Conservation (phyloP, 495 filamentous ascomycete species). For the Neurospora cerealis region DNA sequence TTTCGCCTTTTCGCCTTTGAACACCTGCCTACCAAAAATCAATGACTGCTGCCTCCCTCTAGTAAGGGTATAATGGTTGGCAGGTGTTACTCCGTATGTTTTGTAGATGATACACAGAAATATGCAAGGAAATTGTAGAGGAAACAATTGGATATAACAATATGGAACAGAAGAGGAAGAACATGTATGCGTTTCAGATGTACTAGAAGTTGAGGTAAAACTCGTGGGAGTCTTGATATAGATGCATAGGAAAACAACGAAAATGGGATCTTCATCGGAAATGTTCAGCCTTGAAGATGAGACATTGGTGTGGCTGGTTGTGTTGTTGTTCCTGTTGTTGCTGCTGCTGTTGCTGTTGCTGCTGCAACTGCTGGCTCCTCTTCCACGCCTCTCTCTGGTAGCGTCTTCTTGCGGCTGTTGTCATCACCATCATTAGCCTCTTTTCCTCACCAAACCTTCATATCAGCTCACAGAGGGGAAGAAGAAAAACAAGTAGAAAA, state of each 20-base stretch:
- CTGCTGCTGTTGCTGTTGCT: neutral
- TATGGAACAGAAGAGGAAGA: neutral
- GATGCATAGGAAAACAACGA: neutral
- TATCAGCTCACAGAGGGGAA: too few species aligned
- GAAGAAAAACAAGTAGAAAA: neutral
- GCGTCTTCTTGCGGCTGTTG: neutral
- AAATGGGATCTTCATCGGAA: neutral
- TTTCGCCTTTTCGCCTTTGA: neutral
- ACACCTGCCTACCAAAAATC: neutral
- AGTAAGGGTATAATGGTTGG: neutral
- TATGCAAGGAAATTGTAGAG: neutral
- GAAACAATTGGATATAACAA: neutral
- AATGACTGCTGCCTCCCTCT: neutral
- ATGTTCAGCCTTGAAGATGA: neutral
- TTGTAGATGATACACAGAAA: neutral
- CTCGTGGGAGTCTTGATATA: neutral
- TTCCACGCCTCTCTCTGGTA: neutral
- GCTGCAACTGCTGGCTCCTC: neutral
- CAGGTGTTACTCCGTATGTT: neutral
- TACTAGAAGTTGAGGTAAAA: neutral
- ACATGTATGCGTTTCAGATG: neutral
- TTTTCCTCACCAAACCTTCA: neutral
- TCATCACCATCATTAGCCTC: neutral
- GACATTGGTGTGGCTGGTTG: neutral
- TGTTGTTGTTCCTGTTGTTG: neutral